These are phyloP conservation scores for Falciphora oryzae DNA, from an alignment of 2,329 filamentous ascomycete species.

Conservation along the genomic window DNA sequence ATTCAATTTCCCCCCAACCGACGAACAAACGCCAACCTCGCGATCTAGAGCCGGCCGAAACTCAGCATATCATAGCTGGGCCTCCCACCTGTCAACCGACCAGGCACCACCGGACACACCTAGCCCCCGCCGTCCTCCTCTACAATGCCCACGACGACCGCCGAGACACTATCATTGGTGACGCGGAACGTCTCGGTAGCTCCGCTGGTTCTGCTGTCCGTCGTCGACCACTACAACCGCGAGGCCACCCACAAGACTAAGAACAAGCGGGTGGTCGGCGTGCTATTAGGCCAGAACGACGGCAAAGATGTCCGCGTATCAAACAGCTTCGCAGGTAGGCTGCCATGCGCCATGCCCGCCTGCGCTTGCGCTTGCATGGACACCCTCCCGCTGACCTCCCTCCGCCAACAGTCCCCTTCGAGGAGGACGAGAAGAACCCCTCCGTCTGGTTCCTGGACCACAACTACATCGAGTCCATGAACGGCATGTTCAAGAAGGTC, in stretches of 20 bases:
- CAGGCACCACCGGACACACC: constrained; percentile 1
- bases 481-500: constrained; percentile 99
- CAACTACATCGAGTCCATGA: constrained; percentile 99
- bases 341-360: constrained; percentile 18
- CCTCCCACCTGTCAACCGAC: background rate
- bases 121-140: constrained; percentile 12
- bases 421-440: constrained; percentile 97
- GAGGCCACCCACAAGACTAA: constrained; percentile 79
- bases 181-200: constrained; percentile 94
- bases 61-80: background rate
- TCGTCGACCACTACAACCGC: constrained; percentile 96
- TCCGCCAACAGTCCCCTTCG: constrained; percentile 71
- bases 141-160: constrained; percentile 91
- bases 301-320: constrained; percentile 95
- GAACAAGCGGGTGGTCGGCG: constrained; percentile 85
- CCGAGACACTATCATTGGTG: constrained; percentile 92
- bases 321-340: constrained; percentile 93
- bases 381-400: constrained; percentile 12
- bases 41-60: background rate
- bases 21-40: background rate
- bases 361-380: background rate
- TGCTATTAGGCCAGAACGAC: constrained; percentile 91
- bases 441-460: constrained; percentile 99
- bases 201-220: constrained; percentile 93
- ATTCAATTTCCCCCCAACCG: background rate